A percentile compares a stretch with the other conserved stretches of the same genome.
Conservation (phyloP, 768 basidiomycete genomes). For the Lactifluus pinguis region DNA sequence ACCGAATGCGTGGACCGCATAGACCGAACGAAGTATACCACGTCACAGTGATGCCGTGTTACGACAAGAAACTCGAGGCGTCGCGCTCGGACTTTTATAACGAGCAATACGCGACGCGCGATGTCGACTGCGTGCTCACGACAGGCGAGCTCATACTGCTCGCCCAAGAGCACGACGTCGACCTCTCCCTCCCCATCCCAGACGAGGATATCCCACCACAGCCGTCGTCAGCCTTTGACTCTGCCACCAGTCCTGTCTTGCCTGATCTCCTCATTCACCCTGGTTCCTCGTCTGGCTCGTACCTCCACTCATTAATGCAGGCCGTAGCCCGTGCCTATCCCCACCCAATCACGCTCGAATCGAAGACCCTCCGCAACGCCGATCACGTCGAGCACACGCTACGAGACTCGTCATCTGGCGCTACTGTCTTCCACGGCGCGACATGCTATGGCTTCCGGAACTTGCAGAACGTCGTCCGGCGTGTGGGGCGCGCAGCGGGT, state of each 20-base stretch:
- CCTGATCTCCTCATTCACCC: constrained; percentile 72
- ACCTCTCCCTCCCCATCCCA: constrained; percentile 49
- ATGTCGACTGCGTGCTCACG: constrained; percentile 96
- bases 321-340: constrained; percentile 37
- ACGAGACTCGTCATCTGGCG: constrained; percentile 50
- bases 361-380: constrained; percentile 24
- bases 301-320: constrained; percentile 70
- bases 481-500: constrained; percentile 17
- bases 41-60: constrained; percentile 97
- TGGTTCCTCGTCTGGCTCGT: constrained; percentile 89
- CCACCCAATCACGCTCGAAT: constrained; percentile 25
- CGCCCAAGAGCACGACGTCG: constrained; percentile 75
- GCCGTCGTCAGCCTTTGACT: neutral
- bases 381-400: constrained; percentile 46
- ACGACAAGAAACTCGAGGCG: constrained; percentile 98
- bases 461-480: constrained; percentile 87
- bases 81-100: constrained; percentile 90
- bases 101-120: constrained; percentile 70
- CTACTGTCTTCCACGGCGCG: constrained; percentile 80
- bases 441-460: constrained; percentile 98
- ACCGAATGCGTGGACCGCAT: neutral
- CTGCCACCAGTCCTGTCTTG: constrained; percentile 24
- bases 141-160: constrained; percentile 89
- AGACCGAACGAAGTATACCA: constrained; percentile 90
- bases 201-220: constrained; percentile 32